Conservation (phyloP, 2,329 filamentous ascomycete species). For the Dendryphion nanum region DNA sequence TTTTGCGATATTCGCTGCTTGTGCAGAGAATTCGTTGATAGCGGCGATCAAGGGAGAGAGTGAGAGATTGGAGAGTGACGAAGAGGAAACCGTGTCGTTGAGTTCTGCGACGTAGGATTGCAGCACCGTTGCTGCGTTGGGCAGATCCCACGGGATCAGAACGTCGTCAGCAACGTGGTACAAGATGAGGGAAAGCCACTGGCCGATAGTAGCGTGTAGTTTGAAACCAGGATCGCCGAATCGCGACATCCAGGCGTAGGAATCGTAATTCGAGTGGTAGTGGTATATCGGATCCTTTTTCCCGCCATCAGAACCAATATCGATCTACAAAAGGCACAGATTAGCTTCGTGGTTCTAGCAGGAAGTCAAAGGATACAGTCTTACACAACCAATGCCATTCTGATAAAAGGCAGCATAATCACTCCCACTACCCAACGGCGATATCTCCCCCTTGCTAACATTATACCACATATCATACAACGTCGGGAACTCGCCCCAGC, state of each 20-base stretch:
- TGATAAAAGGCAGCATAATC: slow-evolving; percentile 45
- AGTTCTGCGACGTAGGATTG: slow-evolving; percentile 16
- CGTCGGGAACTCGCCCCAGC: slow-evolving; percentile 21
- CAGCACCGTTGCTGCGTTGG: slow-evolving; percentile 15
- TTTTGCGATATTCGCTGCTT: slow-evolving; percentile 9
- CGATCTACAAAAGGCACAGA: no score
- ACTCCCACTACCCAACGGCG: slow-evolving; percentile 39
- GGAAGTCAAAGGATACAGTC: not conserved
- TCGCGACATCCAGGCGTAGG: slow-evolving; percentile 19
- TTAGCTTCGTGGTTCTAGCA: not conserved
- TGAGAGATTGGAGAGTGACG: slow-evolving; percentile 12
- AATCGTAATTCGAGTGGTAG: slow-evolving; percentile 23
- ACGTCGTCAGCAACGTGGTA: slow-evolving; percentile 19
- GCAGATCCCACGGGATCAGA: slow-evolving; percentile 19
- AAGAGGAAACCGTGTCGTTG: slow-evolving; percentile 12
- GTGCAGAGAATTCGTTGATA: slow-evolving; percentile 12
- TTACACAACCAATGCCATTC: slow-evolving; percentile 29
- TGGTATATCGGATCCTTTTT: slow-evolving; percentile 19
- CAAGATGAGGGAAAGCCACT: slow-evolving; percentile 14
- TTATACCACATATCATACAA: slow-evolving; percentile 42
- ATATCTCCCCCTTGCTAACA: slow-evolving; percentile 25
- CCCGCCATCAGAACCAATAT: slow-evolving; percentile 15
- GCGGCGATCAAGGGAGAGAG: slow-evolving; percentile 8
- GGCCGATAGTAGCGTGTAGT: slow-evolving; percentile 19
- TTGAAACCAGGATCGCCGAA: slow-evolving; percentile 22